Percentiles rank a stretch among this genome's conserved stretches.
These are phyloP conservation scores for Fusarium denticulatum DNA, from an alignment of 2,329 filamentous ascomycete species.

Conservation along the genomic window DNA sequence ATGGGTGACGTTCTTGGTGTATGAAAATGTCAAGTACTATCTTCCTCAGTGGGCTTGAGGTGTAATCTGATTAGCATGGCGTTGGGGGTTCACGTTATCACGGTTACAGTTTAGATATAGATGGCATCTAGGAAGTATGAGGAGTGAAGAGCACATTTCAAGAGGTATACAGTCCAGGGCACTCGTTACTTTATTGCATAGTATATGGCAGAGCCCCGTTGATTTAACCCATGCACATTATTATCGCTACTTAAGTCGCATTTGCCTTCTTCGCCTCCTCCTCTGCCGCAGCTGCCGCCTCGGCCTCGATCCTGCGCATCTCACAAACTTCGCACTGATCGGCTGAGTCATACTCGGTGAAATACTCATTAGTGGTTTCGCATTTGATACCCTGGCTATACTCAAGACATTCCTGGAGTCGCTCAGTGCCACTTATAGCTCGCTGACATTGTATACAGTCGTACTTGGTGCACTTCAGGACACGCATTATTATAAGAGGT, in stretches of 20 bases:
- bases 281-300: not conserved
- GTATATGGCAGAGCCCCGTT: not conserved
- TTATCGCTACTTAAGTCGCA: not conserved
- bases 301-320: not conserved
- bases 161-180: not conserved
- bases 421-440: constrained; percentile 10
- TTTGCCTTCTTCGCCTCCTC: not conserved
- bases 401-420: not conserved
- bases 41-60: constrained; percentile 59
- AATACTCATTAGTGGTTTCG: not conserved
- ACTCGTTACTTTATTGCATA: not conserved
- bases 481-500: constrained; percentile 13
- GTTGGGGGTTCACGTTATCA: not conserved
- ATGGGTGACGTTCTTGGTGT: constrained; percentile 96
- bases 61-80: not conserved
- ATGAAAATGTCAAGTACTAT: constrained; percentile 89
- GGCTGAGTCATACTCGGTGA: constrained; percentile 18
- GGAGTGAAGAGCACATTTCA: not conserved
- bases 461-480: constrained; percentile 12
- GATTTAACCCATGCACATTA: not conserved
- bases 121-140: not conserved
- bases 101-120: not conserved
- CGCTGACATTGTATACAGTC: constrained; percentile 28
- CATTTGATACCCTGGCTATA: constrained; percentile 1
- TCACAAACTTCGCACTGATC: constrained; percentile 28